Evolutionary conservation across 2,329 filamentous ascomycete genomes (phyloP).

Genomic region (Myriosclerotinia curreyana): DNA sequence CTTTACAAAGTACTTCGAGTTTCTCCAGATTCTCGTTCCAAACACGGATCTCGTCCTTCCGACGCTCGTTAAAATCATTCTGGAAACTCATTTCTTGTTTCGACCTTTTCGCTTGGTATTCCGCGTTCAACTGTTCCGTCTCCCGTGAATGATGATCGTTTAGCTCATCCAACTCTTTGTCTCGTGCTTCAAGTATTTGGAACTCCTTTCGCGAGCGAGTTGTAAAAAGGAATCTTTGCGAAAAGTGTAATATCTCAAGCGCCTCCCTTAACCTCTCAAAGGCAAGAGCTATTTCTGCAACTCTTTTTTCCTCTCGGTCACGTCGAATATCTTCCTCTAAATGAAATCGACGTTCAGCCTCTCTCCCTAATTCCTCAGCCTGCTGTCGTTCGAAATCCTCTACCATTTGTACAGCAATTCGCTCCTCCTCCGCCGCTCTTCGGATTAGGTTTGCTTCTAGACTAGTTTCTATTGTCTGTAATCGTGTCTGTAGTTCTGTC

Average conservation of each 20-base stretch:
- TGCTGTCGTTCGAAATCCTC: constrained; percentile 50
- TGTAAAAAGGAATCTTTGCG: constrained; percentile 44
- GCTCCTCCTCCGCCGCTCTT: constrained; percentile 40
- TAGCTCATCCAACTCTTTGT: constrained; percentile 39
- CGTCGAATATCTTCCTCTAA: constrained; percentile 43
- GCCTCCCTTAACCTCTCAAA: constrained; percentile 42
- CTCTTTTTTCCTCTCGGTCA: constrained; percentile 44
- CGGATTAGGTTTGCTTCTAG: constrained; percentile 22
- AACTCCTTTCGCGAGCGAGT: constrained; percentile 43
- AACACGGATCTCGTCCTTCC: constrained; percentile 44
- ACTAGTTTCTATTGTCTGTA: constrained; percentile 32
- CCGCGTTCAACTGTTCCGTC: constrained; percentile 36
- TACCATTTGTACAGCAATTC: constrained; percentile 46
- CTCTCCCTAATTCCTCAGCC: constrained; percentile 41
- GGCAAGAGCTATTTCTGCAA: constrained; percentile 42
- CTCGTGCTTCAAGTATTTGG: constrained; percentile 38
- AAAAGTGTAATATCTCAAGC: constrained; percentile 44
- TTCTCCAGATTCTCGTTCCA: constrained; percentile 46
- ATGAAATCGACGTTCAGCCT: constrained; percentile 40
- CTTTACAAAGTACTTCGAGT: constrained; percentile 44
- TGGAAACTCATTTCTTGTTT: constrained; percentile 41
- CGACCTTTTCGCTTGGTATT: constrained; percentile 37
- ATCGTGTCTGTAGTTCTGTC: constrained; percentile 27
- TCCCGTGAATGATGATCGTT: constrained; percentile 31
- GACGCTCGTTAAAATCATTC: constrained; percentile 45